These are phyloP conservation scores for Heliamphora exappendiculata DNA, from an alignment of 148 eudicot species.

Conservation along the genomic window DNA sequence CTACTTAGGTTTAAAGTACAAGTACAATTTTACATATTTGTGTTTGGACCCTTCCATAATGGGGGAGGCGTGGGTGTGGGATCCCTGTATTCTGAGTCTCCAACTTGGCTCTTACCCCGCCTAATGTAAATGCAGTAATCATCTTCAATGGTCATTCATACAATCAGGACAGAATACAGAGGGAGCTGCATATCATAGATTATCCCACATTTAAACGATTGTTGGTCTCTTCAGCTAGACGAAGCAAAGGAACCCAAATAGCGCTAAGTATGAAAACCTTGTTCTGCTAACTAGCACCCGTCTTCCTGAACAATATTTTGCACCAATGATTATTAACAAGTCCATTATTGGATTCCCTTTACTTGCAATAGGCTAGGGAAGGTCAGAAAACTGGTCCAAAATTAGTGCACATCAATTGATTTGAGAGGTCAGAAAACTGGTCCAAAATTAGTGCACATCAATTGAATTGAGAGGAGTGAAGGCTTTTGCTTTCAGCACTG, in stretches of 20 bases:
- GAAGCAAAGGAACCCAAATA: background rate
- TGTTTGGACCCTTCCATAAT: too few relatives aligned
- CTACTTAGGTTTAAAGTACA: too few relatives aligned
- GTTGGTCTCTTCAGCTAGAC: background rate
- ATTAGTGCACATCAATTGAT: background rate
- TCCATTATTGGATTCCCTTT: background rate
- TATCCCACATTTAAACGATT: too few relatives aligned
- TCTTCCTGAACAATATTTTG: too few relatives aligned
- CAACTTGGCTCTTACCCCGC: background rate
- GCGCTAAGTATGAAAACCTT: background rate
- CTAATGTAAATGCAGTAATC: background rate
- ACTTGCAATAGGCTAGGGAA: background rate
- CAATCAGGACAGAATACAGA: background rate
- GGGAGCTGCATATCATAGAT: too few relatives aligned
- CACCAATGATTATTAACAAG: background rate
- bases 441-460: background rate
- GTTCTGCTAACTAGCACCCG: too few relatives aligned
- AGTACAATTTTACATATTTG: too few relatives aligned
- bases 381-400: background rate
- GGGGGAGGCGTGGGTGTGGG: too few relatives aligned
- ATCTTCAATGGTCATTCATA: background rate
- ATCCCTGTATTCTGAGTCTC: too few relatives aligned
- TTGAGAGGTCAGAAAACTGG: background rate
- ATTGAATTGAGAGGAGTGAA: background rate
- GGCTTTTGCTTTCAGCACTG: conserved; percentile 9